A percentile compares a stretch with the other conserved stretches of the same genome.
Conservation (phyloP, 257 asterid species). For the Penstemon eatonii region DNA sequence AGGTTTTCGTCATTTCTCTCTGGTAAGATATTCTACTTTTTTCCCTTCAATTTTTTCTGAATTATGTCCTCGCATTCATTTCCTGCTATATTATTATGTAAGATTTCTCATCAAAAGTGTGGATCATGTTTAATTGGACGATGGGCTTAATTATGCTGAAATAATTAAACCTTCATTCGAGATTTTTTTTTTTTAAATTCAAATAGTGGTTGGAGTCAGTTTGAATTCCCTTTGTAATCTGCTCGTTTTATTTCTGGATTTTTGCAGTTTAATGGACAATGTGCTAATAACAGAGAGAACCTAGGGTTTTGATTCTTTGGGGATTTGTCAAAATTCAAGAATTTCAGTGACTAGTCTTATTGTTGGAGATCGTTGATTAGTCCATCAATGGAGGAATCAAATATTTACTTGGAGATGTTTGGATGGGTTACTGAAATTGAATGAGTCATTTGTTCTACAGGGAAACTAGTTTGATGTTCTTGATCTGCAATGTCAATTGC, state of each 20-base stretch:
- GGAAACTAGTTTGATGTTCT: slow-evolving; percentile 33
- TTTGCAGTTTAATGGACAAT: slow-evolving; percentile 5
- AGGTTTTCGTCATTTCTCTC: slow-evolving; percentile 1
- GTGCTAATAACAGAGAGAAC: slow-evolving; percentile 5
- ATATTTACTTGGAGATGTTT: slow-evolving; percentile 16
- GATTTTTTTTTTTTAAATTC: neutral
- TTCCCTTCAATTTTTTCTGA: neutral
- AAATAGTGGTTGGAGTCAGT: neutral
- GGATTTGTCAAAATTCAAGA: slow-evolving; percentile 20
- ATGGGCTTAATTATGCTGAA: slow-evolving; percentile 12
- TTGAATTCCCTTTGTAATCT: neutral
- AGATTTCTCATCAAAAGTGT: neutral
- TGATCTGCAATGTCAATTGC: slow-evolving; percentile 63
- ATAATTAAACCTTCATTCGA: neutral
- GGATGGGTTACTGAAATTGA: slow-evolving; percentile 16
- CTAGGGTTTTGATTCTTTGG: slow-evolving; percentile 25
- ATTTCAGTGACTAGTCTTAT: neutral
- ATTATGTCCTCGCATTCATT: neutral
- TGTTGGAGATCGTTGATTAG: slow-evolving; percentile 13
- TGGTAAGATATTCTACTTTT: slow-evolving; percentile 33
- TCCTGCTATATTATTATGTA: slow-evolving; percentile 14
- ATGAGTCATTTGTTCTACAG: slow-evolving; percentile 32
- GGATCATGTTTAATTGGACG: slow-evolving; percentile 17
- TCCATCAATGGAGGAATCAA: slow-evolving; percentile 17
- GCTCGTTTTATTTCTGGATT: neutral